Base-by-base conservation (phyloP, 2,329 filamentous ascomycete genomes). In the Diplodia scrobiculata region DNA sequence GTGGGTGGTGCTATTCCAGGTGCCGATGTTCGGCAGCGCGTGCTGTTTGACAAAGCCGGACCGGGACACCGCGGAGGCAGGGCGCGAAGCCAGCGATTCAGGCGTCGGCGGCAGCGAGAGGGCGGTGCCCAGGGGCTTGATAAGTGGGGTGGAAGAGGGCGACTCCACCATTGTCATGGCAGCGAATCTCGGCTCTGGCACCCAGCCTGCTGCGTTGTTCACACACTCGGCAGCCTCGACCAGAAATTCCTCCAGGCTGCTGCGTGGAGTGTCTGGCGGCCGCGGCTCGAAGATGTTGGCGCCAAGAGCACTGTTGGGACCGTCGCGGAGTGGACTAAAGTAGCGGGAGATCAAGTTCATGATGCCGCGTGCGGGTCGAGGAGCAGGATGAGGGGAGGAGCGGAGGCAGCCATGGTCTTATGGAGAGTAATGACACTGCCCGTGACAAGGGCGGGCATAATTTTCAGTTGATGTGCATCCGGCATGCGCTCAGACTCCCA, bases 381-480 rank as follows among this genome's bases (percentile, higher is more conserved):
- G 38, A 50, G 13, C 29, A 50, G 29, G 58, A 38, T 36, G 45
- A 21, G 19, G 58, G 51, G 58, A 36, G 41, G 32, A 21, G 13
- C 29, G n/a, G 45, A 34, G 17, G 45, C 21, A n/a, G 38, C 29
- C 45, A 50, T 62, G 38, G 14, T 41, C 36, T 32, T 47, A 32
- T 47, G 45, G 41, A 45, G 29, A 47, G 27, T 6, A 36, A 62
- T 36, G 58, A 27, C 58, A 62, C 27, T 29, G 50, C 45, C n/a
- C 55, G 19, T 45, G 58, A 25, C 45, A 45, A 13, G 34, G 55
- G 14, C 38, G 10, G 29, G 45, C 58, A 62, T 62, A 50, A 62
- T 62, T 62, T 62, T 62, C 58, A 45, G 41, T 60, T 60, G 58
- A 50, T 62, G 58, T 50, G 58, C 58, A 62, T 32, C 38, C 36